These are phyloP conservation scores for Rhodotorula sp. DNA, from an alignment of 1,284 basidiomycete genomes.

Conservation along the genomic window DNA sequence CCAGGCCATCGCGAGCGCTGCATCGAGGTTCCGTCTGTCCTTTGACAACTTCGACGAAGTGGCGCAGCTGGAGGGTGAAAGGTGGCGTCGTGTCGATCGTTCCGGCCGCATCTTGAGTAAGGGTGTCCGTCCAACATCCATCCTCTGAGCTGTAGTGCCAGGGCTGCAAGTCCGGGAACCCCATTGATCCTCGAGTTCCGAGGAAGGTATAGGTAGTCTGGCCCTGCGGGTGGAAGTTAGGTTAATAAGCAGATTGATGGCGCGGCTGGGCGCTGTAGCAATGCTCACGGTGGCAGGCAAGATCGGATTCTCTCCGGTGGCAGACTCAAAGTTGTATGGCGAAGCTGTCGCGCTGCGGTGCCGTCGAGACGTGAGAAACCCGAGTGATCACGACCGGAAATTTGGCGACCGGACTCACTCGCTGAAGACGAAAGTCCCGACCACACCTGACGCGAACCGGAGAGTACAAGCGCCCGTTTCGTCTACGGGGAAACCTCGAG, in stretches of 20 bases:
- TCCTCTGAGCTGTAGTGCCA: conserved; percentile 20
- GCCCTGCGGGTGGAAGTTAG: conserved; percentile 1
- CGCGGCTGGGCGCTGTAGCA: no score
- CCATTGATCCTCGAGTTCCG: conserved; percentile 34
- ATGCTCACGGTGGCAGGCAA: conserved; percentile 4
- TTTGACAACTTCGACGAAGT: conserved; percentile 33
- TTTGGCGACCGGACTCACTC: conserved; percentile 22
- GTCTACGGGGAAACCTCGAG: conserved; percentile 37
- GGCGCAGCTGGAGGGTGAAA: conserved; percentile 39
- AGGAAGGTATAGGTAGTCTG: conserved; percentile 38
- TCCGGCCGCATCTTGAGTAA: conserved; percentile 4
- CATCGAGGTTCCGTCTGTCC: conserved; percentile 29
- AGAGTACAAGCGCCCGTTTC: conserved; percentile 40
- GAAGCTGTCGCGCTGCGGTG: conserved; percentile 28
- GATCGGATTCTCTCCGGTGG: conserved; percentile 43
- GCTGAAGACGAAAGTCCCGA: conserved; percentile 42
- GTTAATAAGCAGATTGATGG: neutral
- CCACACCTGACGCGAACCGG: conserved; percentile 31
- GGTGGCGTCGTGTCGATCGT: conserved; percentile 31
- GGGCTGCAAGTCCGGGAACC: conserved; percentile 32
- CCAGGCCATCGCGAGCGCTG: conserved; percentile 12
- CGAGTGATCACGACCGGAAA: neutral
- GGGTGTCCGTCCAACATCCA: conserved; percentile 24
- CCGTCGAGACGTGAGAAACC: neutral
- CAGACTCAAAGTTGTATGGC: conserved; percentile 37